Evolutionary conservation across 176 grass and related monocot genomes (phyloP), one percentile per base, ranked within the genome.

Genomic region (Ensete ventricosum): DNA sequence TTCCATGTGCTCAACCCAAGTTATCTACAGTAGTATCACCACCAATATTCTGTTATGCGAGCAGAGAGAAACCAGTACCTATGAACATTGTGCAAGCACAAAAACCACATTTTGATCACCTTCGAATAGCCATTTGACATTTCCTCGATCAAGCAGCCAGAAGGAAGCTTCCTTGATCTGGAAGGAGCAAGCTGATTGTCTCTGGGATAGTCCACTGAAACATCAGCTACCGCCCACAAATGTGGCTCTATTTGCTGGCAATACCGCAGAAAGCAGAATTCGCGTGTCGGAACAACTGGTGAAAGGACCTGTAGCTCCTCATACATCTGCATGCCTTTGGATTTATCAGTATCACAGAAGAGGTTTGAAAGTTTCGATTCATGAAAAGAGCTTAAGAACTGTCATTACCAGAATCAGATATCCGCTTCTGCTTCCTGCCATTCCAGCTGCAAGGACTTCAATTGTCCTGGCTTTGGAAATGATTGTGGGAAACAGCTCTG

Each of bases 261-360:
- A 82, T 98, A 98, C 73, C 94, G 94, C 54, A 98, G 84, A 84
- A 98, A 98, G 80, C 76, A 89, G 68, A 93, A 82, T 77, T 93
- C 94, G 3, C 94, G 86, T 0, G 88, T 85, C 23, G 90, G 86
- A 8, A 98, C 86, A 1, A 83, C 73, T 1, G 94, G 94, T 19
- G 94, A 85, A 80, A 91, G 81, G 62, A 93, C 55, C 48, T 98
- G 91, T 53, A 98, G 67, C 78, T 98, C 90, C 83, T 87, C 90
- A 73, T 91, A 91, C 94, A 98, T 93, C 94, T 98, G 79, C 62
- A 69, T 74, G 11, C 3, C 25, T 58, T 59, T 60, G 6, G 27
- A 71, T 50, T 7, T 1, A 71, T 69, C 11, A 70, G n/a, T 62
- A 20, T 6, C 16, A 4, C 9, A 6, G 2, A 71, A 0, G 11